Evolutionary conservation across 441 rosid genomes (phyloP).

Genomic region (Eutrema salsugineum): DNA sequence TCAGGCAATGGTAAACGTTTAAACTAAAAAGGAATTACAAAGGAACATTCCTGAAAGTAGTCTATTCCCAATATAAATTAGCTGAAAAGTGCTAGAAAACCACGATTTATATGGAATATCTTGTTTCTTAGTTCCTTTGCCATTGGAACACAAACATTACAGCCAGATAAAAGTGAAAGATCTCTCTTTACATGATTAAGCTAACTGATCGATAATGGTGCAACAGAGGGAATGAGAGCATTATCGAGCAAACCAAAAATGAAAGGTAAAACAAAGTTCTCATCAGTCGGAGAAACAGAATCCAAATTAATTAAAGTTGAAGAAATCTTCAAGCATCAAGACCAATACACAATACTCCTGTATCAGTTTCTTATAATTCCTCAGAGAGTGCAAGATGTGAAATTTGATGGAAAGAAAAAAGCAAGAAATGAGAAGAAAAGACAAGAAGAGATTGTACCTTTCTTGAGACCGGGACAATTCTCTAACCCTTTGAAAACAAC

Average conservation of each 20-base stretch:
- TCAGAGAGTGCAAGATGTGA: not conserved
- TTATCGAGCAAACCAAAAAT: not conserved
- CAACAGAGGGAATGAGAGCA: not conserved
- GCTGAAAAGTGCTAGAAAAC: not conserved
- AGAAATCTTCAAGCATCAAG: not conserved
- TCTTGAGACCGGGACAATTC: conserved; percentile 62
- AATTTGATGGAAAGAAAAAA: not conserved
- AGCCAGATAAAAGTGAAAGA: not conserved
- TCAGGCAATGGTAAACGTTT: not conserved
- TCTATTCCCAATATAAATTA: not conserved
- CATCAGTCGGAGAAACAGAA: not conserved
- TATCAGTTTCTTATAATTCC: not conserved
- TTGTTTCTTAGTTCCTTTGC: not conserved
- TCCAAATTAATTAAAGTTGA: not conserved
- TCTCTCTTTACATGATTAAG: not conserved
- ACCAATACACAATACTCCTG: not conserved
- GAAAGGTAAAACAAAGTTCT: not conserved
- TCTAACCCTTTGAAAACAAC: conserved; percentile 79
- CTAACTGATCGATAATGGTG: not conserved
- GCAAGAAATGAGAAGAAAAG: not conserved
- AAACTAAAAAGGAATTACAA: not conserved
- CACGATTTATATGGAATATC: not conserved
- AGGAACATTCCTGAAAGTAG: not conserved
- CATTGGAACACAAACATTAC: not conserved
- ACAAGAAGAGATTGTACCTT: conserved; percentile 44